Conservation (phyloP, 306 rosid species). For the Phaseolus lunatus region DNA sequence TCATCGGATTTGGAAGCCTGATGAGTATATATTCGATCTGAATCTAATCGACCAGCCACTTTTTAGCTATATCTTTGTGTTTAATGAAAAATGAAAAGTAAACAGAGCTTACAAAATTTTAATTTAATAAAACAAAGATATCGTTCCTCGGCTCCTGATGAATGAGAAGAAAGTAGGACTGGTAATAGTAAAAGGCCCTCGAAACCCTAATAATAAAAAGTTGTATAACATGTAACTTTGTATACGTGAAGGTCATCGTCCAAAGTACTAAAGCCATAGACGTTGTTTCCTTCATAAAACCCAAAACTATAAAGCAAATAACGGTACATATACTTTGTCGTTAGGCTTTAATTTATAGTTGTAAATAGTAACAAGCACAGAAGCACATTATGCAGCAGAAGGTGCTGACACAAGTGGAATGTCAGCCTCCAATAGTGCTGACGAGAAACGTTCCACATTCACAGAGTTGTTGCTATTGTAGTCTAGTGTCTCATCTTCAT, state of each 20-base stretch:
- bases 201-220: not conserved
- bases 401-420: conserved; percentile 48
- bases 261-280: not conserved
- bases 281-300: not conserved
- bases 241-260: not conserved
- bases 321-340: not conserved
- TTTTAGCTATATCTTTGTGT: too few relatives aligned
- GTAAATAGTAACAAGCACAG: not conserved
- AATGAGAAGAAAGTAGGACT: not conserved
- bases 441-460: conserved; percentile 20
- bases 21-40: too few relatives aligned
- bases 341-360: not conserved
- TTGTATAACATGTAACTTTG: not conserved
- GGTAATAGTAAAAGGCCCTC: conserved; percentile 5
- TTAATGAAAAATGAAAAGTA: too few relatives aligned
- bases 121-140: conserved; percentile 28
- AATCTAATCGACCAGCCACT: too few relatives aligned
- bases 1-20: too few relatives aligned
- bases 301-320: not conserved
- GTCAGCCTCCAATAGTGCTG: conserved; percentile 42
- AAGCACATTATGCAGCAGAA: conserved; percentile 58
- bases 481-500: conserved; percentile 74
- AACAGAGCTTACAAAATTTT: not conserved
- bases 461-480: conserved; percentile 27
- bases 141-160: not conserved